Conservation (phyloP, 2,329 filamentous ascomycete species). For the Hypoxylon sp. region DNA sequence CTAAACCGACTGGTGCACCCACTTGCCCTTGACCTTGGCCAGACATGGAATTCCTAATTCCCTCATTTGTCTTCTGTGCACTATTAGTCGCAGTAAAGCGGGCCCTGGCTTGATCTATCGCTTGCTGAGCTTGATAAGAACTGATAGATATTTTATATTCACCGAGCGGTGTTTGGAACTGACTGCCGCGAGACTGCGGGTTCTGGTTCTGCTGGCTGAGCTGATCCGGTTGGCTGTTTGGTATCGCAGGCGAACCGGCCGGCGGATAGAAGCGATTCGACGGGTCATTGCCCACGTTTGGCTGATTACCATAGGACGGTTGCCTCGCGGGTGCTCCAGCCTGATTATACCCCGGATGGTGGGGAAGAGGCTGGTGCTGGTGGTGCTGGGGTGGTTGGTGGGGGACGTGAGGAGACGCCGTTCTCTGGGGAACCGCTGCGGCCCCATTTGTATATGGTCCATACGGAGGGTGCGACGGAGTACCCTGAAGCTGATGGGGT, state of each 20-base stretch:
- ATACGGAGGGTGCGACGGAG: conserved; percentile 50
- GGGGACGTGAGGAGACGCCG: conserved; percentile 51
- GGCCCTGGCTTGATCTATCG: conserved; percentile 53
- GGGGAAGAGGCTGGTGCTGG: conserved; percentile 49
- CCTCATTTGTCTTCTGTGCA: conserved; percentile 49
- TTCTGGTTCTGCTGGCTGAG: conserved; percentile 36
- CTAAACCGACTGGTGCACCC: conserved; percentile 50
- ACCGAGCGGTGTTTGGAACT: conserved; percentile 52
- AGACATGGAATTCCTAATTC: conserved; percentile 44
- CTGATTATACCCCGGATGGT: conserved; percentile 48
- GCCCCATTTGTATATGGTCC: conserved; percentile 51
- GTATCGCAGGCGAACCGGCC: conserved; percentile 46
- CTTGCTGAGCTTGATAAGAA: conserved; percentile 52
- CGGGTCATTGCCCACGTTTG: conserved; percentile 47
- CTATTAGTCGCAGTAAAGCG: conserved; percentile 50
- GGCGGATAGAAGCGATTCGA: conserved; percentile 49
- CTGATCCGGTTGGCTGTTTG: conserved; percentile 46
- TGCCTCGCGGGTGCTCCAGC: conserved; percentile 48
- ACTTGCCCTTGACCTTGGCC: conserved; percentile 47
- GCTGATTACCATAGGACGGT: conserved; percentile 48
- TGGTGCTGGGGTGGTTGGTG: conserved; percentile 50
- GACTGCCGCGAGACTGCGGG: conserved; percentile 23
- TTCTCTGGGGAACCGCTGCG: conserved; percentile 46
- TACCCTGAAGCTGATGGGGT: conserved; percentile 39
- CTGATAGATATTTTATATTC: too few relatives aligned